These are phyloP conservation scores for Dianthus caryophyllus DNA, from an alignment of 148 eudicot genomes.

Conservation along the genomic window DNA sequence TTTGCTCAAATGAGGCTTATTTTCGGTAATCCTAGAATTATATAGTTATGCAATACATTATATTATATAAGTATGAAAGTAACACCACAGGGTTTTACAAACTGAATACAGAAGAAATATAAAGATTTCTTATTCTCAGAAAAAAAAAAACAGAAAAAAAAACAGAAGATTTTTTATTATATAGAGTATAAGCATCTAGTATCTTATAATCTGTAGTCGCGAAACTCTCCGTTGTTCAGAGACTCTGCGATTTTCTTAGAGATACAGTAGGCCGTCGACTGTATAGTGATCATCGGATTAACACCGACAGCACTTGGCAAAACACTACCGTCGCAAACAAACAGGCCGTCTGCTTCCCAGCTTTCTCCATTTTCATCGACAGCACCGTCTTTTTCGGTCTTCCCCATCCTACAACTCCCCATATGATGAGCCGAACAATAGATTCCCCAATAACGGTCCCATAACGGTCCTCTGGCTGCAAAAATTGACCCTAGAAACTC, in stretches of 20 bases:
- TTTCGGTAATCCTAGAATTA: background rate
- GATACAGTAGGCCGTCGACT: conserved; percentile 69
- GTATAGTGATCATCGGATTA: conserved; percentile 88
- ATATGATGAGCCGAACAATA: conserved; percentile 79
- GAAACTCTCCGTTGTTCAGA: conserved; percentile 29
- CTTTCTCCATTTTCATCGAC: conserved; percentile 79
- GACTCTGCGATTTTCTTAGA: conserved; percentile 47
- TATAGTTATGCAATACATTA: no score
- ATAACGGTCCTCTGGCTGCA: conserved; percentile 44
- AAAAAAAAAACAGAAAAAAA: no score
- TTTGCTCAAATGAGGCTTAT: background rate
- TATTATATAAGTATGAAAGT: no score
- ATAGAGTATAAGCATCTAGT: background rate
- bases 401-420: conserved; percentile 88
- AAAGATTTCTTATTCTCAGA: no score
- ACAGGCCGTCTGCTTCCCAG: conserved; percentile 79
- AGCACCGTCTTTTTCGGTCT: conserved; percentile 45
- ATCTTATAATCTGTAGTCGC: background rate
- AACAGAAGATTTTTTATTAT: no score
- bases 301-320: conserved; percentile 80
- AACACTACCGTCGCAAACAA: conserved; percentile 75
- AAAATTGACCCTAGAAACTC: conserved; percentile 49
- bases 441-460: conserved; percentile 42
- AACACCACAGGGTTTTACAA: no score
- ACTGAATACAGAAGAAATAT: no score